Evolutionary conservation across 257 asterid genomes (phyloP).

Genomic region (Solanum clarkiae): DNA sequence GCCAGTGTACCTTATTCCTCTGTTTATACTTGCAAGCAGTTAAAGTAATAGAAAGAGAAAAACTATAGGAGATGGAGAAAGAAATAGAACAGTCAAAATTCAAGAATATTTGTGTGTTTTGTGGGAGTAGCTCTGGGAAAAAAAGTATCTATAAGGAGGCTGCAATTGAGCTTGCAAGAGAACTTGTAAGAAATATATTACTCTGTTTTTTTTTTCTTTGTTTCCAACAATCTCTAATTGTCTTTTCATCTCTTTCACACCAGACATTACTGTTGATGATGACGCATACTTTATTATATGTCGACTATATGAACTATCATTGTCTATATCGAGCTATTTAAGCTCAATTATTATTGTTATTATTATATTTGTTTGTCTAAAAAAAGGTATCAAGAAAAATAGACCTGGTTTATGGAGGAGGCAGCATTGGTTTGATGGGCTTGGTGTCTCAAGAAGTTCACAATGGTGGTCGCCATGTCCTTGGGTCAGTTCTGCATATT

Average conservation of each 20-base stretch:
- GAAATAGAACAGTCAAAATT: constrained; percentile 16
- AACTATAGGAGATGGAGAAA: background rate
- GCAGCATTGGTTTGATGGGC: constrained; percentile 26
- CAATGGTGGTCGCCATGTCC: constrained; percentile 25
- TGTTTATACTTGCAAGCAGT: background rate
- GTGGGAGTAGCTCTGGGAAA: constrained; percentile 30
- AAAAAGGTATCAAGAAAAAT: constrained; percentile 6
- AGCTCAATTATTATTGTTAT: background rate
- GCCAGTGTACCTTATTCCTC: background rate
- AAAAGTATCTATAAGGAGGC: constrained; percentile 20
- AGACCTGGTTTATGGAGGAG: constrained; percentile 29
- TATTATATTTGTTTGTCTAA: background rate
- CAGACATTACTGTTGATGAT: background rate
- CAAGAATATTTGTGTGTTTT: constrained; percentile 22
- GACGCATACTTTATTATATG: background rate
- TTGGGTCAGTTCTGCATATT: constrained; percentile 3
- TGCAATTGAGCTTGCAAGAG: constrained; percentile 20
- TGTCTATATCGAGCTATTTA: background rate
- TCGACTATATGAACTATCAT: background rate
- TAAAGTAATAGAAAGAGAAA: background rate
- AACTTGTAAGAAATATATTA: constrained; percentile 10
- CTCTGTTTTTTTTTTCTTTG: background rate
- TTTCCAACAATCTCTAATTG: background rate
- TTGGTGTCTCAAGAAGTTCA: constrained; percentile 18
- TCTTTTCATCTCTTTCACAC: background rate